Percentiles rank a stretch among this genome's conserved stretches.
phyloP scores from a whole-genome alignment of 352 stramenopile species.

The Saprolegnia parasitica region DNA sequence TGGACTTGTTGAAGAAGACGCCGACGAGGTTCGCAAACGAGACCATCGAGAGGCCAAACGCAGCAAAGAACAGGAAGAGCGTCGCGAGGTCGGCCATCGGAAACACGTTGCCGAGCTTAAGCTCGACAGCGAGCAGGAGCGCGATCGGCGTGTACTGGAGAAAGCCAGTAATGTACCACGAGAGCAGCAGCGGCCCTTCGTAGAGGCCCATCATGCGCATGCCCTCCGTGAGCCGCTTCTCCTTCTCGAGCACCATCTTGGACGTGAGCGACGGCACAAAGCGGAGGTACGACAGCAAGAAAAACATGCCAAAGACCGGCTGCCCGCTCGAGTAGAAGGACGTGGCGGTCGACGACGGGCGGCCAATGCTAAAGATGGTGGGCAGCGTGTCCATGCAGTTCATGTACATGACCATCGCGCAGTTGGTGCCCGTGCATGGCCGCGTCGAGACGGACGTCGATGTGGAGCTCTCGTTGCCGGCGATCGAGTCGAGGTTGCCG shows the following conservation, averaged over 20 bases:
- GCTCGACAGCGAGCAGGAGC: slow-evolving; percentile 42
- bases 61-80: slow-evolving; percentile 63
- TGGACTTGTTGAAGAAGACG: slow-evolving; percentile 67
- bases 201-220: slow-evolving; percentile 84
- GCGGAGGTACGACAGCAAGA: slow-evolving; percentile 44
- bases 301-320: slow-evolving; percentile 54
- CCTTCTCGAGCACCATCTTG: slow-evolving; percentile 76
- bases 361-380: slow-evolving; percentile 26
- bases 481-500: slow-evolving; percentile 34
- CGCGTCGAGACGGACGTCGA: not conserved
- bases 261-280: slow-evolving; percentile 67
- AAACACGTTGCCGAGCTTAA: slow-evolving; percentile 64
- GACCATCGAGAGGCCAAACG: slow-evolving; percentile 52
- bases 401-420: not conserved
- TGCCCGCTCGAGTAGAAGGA: slow-evolving; percentile 63
- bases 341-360: slow-evolving; percentile 40
- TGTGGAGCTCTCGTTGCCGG: slow-evolving; percentile 24
- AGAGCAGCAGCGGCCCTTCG: slow-evolving; percentile 51
- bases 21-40: slow-evolving; percentile 58
- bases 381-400: slow-evolving; percentile 30
- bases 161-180: slow-evolving; percentile 51
- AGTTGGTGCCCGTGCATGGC: not conserved
- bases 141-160: slow-evolving; percentile 49
- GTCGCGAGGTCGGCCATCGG: slow-evolving; percentile 50
- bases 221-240: slow-evolving; percentile 65